Base-by-base conservation (phyloP, 2,329 filamentous ascomycete species). In the Teratosphaeria nubilosa region DNA sequence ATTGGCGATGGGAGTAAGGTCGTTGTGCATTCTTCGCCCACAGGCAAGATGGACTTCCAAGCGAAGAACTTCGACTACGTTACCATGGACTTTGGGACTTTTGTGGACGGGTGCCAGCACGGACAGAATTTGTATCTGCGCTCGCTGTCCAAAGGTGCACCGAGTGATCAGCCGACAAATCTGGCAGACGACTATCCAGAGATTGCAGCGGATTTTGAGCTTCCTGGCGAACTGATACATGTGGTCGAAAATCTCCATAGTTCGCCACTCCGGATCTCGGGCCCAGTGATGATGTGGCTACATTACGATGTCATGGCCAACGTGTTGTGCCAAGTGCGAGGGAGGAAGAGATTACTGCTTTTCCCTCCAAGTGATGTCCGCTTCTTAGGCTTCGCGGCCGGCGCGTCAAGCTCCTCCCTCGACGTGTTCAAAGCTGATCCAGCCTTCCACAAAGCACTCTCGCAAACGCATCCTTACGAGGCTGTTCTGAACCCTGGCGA, bases 241-340 rank as follows among this genome's bases (percentile, higher is more conserved):
- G 83, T 89, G 3, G 69, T 68, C 5, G 75, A 85, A n/a, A 83
- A 84, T 61, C 72, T 82, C 3, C 90, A 95, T 69, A 92, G 87
- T 70, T 91, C 88, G 2, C 86, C 91, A 0, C 74, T 95, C 25
- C 82, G 90, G 22, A 85, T 95, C 60, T 92, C 88, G 3, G 89
- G 89, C 0, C 83, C 83, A 1, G 87, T 92, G 11, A 87, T 85
- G 48, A 88, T 96, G 82, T 96, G 91, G 91, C 78, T 95, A 32
- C 90, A 95, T 72, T 95, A 94, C 75, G 89, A 95, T 73, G 89
- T 94, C 16, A 91, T 95, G 81, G 88, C 90, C 54, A 96, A 95
- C 66, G 78, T 95, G 3, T 86, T 94, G 60, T 90, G 86, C 66
- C 91, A 96, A 69, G 80, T 95, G 55, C 75, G 76, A 41, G 90